Evolutionary conservation across 805 yeast genomes (phyloP), one percentile per base, ranked within the genome.

Genomic region (Komagataella ulmi): DNA sequence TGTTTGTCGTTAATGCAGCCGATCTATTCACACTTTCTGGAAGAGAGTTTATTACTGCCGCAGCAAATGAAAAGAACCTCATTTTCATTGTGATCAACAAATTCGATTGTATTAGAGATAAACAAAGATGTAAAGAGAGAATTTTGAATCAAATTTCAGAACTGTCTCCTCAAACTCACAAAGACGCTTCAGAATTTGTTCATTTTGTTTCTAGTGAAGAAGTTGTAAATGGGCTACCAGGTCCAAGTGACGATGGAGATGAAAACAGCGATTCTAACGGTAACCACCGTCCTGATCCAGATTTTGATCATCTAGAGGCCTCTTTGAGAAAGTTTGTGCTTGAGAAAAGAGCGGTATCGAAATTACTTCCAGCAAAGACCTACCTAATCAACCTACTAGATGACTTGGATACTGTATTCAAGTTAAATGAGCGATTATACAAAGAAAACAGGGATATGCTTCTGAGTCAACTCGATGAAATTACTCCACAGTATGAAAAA

Each of bases 1-100:
- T 93, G 1, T 95, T 93, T 70, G 98, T 95, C 2, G 96, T 93
- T 2, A 87, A 85, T 64, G 95, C 99, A 0, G 98, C 90, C 61
- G 95, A 93, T 61, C 97, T 93, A 62, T 85, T 93, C 63, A 93
- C 99, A 0, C 71, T 89, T 53, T 86, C 96, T 0, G 98, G 97
- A 0, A 84, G 88, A 57, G 99, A 93, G 61, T 95, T 93, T 61
- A 88, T 93, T 51, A 74, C 91, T 2, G 79, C 87, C 44, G 95
- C 97, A 0, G 89, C 97, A 1, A 81, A 83, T 51, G 99, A 93
- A 60, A 91, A 89, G 68, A 82, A 91, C 55, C 77, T 90, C 56
- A 87, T 93, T 51, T 93, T 95, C 63, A 89, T 93, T 64, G 98
- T 93, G 19, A 95, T 91, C 45, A 95, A 93, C 69, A 79, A 85